Evolutionary conservation across 257 asterid species (phyloP), one percentile per base, ranked within the genome.

Genomic region (Primulina huaijiensis): DNA sequence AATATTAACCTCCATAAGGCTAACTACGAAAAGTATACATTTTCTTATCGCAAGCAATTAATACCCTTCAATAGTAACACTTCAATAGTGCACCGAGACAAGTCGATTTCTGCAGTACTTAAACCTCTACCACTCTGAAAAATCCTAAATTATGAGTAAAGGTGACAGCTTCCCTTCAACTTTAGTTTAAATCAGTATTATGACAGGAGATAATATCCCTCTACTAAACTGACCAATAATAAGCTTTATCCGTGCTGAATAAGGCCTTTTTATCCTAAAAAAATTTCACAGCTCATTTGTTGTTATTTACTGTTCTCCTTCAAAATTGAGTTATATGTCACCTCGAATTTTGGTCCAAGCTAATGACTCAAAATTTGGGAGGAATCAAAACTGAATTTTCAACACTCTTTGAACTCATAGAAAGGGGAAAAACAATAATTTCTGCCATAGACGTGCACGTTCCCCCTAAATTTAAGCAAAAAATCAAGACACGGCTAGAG

Each of bases 181-280:
- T n/a, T 12, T 38, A 64, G 56, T 56, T 40, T 57, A 23, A 8
- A 69, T 56, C 64, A 43, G 72, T 40, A 52, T 5, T 50, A 50
- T 50, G 8, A 50, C 57, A 16, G 20, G 3, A 50, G 21, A 16
- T 27, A 27, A 27, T 43, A 12, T 12, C 57, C 57, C 20, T 17
- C 57, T 50, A 16, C 16, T 16, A 50, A 50, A 50, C 17, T 50
- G 57, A 5, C 55, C 8, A 50, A 16, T 50, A 14, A 16, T 50
- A 50, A 50, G 8, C 8, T 50, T 50, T 43, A 43, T 43, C 7
- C 8, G 21, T 5, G 57, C 57, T 16, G 8, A 6, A 6, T 50
- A 50, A 50, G 57, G 57, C 8, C 3, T 50, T 50, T 3, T 5
- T 16, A 16, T 50, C 20, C 57, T 50, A 8, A 6, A 20, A 50